Evolutionary conservation across 1,139 yeast species (phyloP).

Genomic region (Saccharomyces pastorianus): DNA sequence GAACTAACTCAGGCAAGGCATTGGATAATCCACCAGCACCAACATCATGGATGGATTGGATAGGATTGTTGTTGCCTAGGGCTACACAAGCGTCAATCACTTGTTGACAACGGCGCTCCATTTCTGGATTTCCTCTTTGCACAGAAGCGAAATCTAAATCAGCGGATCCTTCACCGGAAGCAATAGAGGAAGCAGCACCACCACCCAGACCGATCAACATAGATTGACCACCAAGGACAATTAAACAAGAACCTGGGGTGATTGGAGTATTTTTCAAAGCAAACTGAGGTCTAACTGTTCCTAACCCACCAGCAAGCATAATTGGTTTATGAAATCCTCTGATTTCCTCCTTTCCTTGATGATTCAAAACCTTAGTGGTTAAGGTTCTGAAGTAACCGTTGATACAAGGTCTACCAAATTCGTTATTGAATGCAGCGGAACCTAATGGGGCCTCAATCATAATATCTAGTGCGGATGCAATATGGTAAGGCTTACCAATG

Average conservation of each 20-base stretch:
- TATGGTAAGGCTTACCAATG: constrained; percentile 86
- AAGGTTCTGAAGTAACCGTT: constrained; percentile 95
- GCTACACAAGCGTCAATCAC: constrained; percentile 92
- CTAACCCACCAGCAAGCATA: constrained; percentile 99
- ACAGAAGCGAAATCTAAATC: constrained; percentile 97
- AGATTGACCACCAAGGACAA: constrained; percentile 97
- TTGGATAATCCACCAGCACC: constrained; percentile 99
- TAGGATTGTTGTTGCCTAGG: constrained; percentile 72
- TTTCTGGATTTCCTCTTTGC: constrained; percentile 98
- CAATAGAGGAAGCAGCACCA: constrained; percentile 95
- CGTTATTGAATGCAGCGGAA: constrained; percentile 96
- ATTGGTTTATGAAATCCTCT: constrained; percentile 98
- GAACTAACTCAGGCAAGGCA: constrained; percentile 95
- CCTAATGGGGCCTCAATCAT: constrained; percentile 98
- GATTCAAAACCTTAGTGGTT: constrained; percentile 64
- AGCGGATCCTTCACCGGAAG: constrained; percentile 93
- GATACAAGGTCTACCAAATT: constrained; percentile 96
- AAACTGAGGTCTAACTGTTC: constrained; percentile 87
- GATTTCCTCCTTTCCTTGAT: constrained; percentile 57
- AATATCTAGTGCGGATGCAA: constrained; percentile 86
- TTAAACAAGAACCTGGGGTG: constrained; percentile 85
- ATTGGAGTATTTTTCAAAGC: constrained; percentile 82
- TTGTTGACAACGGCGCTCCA: constrained; percentile 98
- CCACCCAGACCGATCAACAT: constrained; percentile 99
- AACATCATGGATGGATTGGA: constrained; percentile 95